A percentile compares a stretch with the other conserved stretches of the same genome.
These are phyloP conservation scores for Decorospora gaudefroyi DNA, from an alignment of 2,329 filamentous ascomycete genomes.

Conservation along the genomic window DNA sequence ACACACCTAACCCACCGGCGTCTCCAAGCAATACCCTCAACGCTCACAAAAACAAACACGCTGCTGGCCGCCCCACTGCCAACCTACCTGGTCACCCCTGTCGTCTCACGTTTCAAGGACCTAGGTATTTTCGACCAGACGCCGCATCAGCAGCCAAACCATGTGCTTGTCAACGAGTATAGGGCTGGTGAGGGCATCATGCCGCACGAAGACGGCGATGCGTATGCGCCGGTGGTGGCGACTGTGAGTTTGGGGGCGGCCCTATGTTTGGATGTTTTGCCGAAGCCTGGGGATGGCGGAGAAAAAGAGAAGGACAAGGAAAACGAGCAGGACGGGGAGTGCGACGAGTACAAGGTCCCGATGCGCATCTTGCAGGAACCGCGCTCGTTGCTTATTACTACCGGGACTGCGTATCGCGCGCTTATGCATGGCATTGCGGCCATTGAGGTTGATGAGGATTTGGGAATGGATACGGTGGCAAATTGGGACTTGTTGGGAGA, in stretches of 20 bases:
- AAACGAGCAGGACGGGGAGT: not conserved
- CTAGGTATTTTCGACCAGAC: constrained; percentile 63
- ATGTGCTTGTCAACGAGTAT: constrained; percentile 94
- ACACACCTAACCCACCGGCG: constrained; percentile 85
- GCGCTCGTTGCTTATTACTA: constrained; percentile 76
- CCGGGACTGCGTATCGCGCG: constrained; percentile 67
- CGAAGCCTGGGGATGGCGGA: constrained; percentile 48
- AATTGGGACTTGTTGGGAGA: constrained; percentile 73
- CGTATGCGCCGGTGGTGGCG: constrained; percentile 86
- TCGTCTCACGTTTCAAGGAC: constrained; percentile 62
- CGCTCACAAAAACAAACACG: constrained; percentile 70
- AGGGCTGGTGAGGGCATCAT: constrained; percentile 88
- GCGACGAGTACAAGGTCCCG: constrained; percentile 27
- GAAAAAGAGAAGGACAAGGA: not conserved
- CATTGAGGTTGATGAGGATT: constrained; percentile 64
- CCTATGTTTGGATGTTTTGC: constrained; percentile 76
- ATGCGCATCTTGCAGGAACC: constrained; percentile 78
- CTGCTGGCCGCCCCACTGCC: constrained; percentile 77
- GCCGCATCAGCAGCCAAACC: constrained; percentile 79
- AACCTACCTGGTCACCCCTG: constrained; percentile 71
- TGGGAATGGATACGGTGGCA: constrained; percentile 62
- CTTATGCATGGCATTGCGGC: constrained; percentile 77
- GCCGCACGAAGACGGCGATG: constrained; percentile 90
- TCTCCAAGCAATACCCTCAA: constrained; percentile 87
- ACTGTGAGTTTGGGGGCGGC: constrained; percentile 83